Evolutionary conservation across 768 basidiomycete species (phyloP).

Genomic region (Clathrus columnatus): DNA sequence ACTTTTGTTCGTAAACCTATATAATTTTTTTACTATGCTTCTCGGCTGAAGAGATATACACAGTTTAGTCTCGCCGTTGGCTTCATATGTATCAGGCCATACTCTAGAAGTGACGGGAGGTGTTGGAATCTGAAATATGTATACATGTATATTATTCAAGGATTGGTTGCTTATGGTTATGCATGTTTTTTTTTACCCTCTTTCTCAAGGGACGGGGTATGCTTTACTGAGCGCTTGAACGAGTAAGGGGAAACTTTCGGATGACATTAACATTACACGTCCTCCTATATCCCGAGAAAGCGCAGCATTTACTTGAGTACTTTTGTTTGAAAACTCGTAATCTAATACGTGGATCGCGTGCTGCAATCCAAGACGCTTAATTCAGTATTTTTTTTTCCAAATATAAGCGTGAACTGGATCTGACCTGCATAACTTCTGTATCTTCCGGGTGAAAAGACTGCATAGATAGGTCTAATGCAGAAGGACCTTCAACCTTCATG

Average conservation of each 20-base stretch:
- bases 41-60: not conserved
- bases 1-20: slow-evolving; percentile 53
- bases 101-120: slow-evolving; percentile 82
- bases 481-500: slow-evolving; percentile 27
- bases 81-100: slow-evolving; percentile 75
- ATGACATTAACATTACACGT: slow-evolving; percentile 37
- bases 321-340: slow-evolving; percentile 43
- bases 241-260: not conserved
- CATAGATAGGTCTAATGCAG: slow-evolving; percentile 42
- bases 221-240: too few species aligned
- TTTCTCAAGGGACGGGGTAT: too few species aligned
- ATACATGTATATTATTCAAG: not conserved
- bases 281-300: slow-evolving; percentile 68
- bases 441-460: slow-evolving; percentile 83
- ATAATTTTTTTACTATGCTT: not conserved
- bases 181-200: too few species aligned
- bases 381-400: not conserved
- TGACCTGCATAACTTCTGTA: slow-evolving; percentile 56
- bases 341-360: slow-evolving; percentile 43
- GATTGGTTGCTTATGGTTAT: too few species aligned
- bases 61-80: slow-evolving; percentile 70
- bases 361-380: slow-evolving; percentile 23
- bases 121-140: slow-evolving; percentile 47
- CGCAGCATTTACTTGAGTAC: slow-evolving; percentile 50
- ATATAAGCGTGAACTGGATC: slow-evolving; percentile 16